Base-by-base conservation (phyloP, 2,329 filamentous ascomycete genomes). In the Reticulascus tulasneorum region DNA sequence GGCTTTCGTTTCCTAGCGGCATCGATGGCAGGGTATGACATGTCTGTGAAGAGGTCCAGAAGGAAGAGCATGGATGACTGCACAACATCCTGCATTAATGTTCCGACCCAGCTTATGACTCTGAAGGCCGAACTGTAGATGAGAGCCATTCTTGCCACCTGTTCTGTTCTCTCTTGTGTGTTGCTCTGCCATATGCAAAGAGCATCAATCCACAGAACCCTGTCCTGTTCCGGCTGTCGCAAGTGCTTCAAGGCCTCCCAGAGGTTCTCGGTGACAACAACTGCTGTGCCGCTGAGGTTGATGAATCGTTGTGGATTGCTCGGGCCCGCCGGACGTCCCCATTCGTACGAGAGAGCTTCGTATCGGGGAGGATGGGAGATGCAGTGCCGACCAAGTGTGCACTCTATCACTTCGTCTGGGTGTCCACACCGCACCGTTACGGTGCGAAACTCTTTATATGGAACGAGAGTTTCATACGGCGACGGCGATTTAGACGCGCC, bases 171-270 rank as follows among this genome's bases (percentile, higher is more conserved):
- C 38, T 44, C 42, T 2, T 5, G 9, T n/a, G 6, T 11, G 24
- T 44, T 30, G 13, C n/a, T 15, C 11, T 44, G 41, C 7, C 40
- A 34, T 22, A 46, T 46, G 37, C 40, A 45, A 12, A 42, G 7
- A 13, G 36, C 33, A 15, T 51, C 34, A 4, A 47, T 33, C 35
- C 42, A 34, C 18, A 62, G 51, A n/a, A 38, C 20, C 4, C 16
- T 24, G 13, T 38, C 29, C 19, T 33, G n/a, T 5, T 9, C 23
- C 2, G 19, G 19, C 3, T 18, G 3, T 15, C 25, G 24, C 2
- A 38, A 15, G 16, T 33, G 13, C 2, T 23, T 7, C 9, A 34
- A 21, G 8, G 36, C 36, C 13, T 29, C 11, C n/a, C 24, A 23
- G 9, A 38, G 29, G n/a, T 38, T 38, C 9, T 4, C 21, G 3